phyloP scores from a whole-genome alignment of 805 yeast species.

The Saccharomycopsis microspora region DNA sequence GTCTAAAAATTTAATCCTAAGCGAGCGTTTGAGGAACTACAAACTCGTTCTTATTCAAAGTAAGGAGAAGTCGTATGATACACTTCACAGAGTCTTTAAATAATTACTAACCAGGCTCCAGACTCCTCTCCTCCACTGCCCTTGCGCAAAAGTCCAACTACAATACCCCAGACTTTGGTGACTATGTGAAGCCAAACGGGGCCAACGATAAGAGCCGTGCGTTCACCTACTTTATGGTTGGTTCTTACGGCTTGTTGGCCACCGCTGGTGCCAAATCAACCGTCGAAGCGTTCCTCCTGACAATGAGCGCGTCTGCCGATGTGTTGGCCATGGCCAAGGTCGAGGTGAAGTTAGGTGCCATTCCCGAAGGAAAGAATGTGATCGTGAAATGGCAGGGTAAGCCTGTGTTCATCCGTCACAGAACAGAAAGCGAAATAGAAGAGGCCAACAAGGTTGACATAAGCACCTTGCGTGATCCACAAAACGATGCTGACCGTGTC shows the following conservation, averaged over 20 bases:
- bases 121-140: conserved; percentile 41
- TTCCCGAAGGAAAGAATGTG: conserved; percentile 96
- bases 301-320: conserved; percentile 98
- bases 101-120: conserved; percentile 18
- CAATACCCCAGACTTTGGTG: conserved; percentile 85
- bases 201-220: conserved; percentile 66
- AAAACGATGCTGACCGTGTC: conserved; percentile 86
- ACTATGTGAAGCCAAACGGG: conserved; percentile 63
- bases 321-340: conserved; percentile 99
- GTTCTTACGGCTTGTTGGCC: conserved; percentile 79
- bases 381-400: conserved; percentile 99
- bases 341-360: conserved; percentile 85
- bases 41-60: too few relatives aligned
- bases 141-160: conserved; percentile 57
- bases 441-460: conserved; percentile 87
- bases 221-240: conserved; percentile 94
- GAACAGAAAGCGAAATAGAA: conserved; percentile 84
- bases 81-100: too few relatives aligned
- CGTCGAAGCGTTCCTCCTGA: conserved; percentile 80
- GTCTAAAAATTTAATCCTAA: not conserved
- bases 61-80: too few relatives aligned
- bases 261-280: conserved; percentile 96
- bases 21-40: not conserved
- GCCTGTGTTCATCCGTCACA: conserved; percentile 98
- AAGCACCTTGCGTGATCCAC: conserved; percentile 81